Evolutionary conservation across 2,329 filamentous ascomycete species (phyloP).

Genomic region (Zymoseptoria passerinii): DNA sequence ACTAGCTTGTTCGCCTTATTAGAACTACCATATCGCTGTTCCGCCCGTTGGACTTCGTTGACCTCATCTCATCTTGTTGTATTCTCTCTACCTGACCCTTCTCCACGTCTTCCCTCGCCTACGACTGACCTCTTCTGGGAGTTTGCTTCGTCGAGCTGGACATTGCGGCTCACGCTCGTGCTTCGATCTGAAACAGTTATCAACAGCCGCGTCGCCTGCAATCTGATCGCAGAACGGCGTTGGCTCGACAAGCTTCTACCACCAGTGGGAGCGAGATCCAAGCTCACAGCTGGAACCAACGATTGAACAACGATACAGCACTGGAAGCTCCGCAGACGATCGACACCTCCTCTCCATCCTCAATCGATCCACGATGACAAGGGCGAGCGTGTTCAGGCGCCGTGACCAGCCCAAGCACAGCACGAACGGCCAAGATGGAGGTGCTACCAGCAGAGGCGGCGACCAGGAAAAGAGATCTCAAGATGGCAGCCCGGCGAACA

Average conservation of each 20-base stretch:
- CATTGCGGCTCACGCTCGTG: neutral
- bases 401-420: neutral
- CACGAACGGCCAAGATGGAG: neutral
- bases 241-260: neutral
- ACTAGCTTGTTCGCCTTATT: neutral
- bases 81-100: neutral
- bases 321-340: neutral
- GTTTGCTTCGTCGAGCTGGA: neutral
- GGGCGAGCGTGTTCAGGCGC: neutral
- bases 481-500: neutral
- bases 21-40: neutral
- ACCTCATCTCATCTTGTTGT: neutral
- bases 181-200: neutral
- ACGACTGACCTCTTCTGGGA: neutral
- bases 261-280: neutral
- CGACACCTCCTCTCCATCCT: neutral
- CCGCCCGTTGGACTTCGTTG: neutral
- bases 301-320: neutral
- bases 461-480: neutral
- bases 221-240: neutral
- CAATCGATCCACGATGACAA: neutral
- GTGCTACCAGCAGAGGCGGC: neutral
- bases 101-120: neutral
- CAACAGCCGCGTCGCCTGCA: neutral
- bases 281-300: neutral